These are phyloP conservation scores for Boletus coccyginus DNA, from an alignment of 768 basidiomycete species.

Conservation along the genomic window DNA sequence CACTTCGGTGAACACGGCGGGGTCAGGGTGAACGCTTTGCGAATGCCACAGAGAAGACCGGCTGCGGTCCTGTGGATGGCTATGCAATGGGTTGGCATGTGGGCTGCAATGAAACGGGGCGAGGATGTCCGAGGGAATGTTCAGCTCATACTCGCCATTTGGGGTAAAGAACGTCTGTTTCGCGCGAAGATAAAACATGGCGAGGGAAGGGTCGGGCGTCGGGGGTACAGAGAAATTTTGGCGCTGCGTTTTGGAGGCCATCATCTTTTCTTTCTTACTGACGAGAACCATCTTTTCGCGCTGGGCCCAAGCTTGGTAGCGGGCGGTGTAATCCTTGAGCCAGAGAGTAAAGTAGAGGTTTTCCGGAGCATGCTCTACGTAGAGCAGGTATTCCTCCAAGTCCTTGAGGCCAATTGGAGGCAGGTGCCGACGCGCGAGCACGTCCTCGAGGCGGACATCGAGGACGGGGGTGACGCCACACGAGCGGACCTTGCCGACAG, in stretches of 20 bases:
- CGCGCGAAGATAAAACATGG: slow-evolving; percentile 75
- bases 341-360: slow-evolving; percentile 86
- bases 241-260: slow-evolving; percentile 32
- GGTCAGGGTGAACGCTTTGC: slow-evolving; percentile 55
- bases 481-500: slow-evolving; percentile 66
- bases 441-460: slow-evolving; percentile 67
- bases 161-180: slow-evolving; percentile 81
- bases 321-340: slow-evolving; percentile 68
- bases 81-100: slow-evolving; percentile 25
- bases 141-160: slow-evolving; percentile 66
- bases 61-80: slow-evolving; percentile 1
- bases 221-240: slow-evolving; percentile 31
- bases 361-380: slow-evolving; percentile 72
- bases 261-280: slow-evolving; percentile 42
- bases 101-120: slow-evolving; percentile 52
- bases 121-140: slow-evolving; percentile 63
- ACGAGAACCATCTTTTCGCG: slow-evolving; percentile 25
- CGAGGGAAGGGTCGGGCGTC: slow-evolving; percentile 49
- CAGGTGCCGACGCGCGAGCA: slow-evolving; percentile 72
- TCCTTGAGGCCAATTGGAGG: slow-evolving; percentile 78
- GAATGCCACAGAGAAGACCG: slow-evolving; percentile 24
- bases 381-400: slow-evolving; percentile 78
- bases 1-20: slow-evolving; percentile 58
- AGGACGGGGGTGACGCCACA: slow-evolving; percentile 67
- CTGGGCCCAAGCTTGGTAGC: slow-evolving; percentile 42